Evolutionary conservation across 75 land plant species (phyloP).

Genomic region (Gnetum montanum): DNA sequence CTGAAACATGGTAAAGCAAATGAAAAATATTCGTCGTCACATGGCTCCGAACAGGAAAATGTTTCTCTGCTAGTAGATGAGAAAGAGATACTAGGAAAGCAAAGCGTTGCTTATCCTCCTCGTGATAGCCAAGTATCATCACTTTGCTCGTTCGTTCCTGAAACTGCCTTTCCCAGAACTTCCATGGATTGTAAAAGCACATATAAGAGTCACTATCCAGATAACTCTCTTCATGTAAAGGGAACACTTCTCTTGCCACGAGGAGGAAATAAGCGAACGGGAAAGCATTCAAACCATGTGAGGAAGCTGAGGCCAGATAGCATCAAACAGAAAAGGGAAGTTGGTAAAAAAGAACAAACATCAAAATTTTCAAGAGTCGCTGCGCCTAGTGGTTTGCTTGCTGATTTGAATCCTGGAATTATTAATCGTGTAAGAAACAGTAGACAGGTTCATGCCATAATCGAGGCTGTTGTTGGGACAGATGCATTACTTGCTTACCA

Average conservation of each 20-base stretch:
- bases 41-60: background rate
- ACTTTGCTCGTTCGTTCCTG: too few species aligned
- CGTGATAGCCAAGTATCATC: background rate
- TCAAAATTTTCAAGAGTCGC: constrained; percentile 54
- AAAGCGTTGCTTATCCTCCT: background rate
- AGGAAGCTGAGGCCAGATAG: constrained; percentile 14
- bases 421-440: constrained; percentile 72
- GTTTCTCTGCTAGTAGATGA: background rate
- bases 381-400: constrained; percentile 73
- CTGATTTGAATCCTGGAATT: constrained; percentile 78
- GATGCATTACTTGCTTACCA: constrained; percentile 10
- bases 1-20: background rate
- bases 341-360: constrained; percentile 43
- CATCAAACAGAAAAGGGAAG: constrained; percentile 28
- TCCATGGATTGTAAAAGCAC: too few species aligned
- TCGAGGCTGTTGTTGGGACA: constrained; percentile 46
- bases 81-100: background rate
- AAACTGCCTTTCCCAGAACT: too few species aligned
- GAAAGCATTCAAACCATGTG: background rate
- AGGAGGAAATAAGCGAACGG: constrained; percentile 3
- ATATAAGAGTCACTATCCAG: constrained; percentile 4
- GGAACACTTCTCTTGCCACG: constrained; percentile 8
- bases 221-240: background rate
- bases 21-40: background rate
- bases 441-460: constrained; percentile 71